Conservation (phyloP, 2,329 filamentous ascomycete species). For the Dothideomycetidae sp. region DNA sequence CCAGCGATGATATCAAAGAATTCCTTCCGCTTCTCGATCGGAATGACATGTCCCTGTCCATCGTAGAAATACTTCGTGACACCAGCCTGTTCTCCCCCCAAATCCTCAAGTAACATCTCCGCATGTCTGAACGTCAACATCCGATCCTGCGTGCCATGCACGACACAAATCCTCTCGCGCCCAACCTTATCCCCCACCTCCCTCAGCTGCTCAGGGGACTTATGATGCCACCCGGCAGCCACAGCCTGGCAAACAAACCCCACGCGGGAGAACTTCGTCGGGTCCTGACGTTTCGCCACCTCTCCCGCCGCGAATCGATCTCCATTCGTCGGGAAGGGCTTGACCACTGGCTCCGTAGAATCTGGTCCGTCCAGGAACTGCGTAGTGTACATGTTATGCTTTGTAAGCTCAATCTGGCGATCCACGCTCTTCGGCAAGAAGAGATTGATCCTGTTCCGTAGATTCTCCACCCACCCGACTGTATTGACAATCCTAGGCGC, state of each 20-base stretch:
- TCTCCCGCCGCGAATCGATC: slow-evolving; percentile 74
- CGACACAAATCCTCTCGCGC: slow-evolving; percentile 56
- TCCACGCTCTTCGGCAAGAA: slow-evolving; percentile 58
- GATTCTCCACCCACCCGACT: slow-evolving; percentile 44
- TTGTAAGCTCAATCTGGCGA: slow-evolving; percentile 48
- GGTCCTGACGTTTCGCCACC: slow-evolving; percentile 52
- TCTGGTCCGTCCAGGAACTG: slow-evolving; percentile 52
- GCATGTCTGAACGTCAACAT: slow-evolving; percentile 66
- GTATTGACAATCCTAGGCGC: slow-evolving; percentile 35
- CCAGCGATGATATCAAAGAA: slow-evolving; percentile 51
- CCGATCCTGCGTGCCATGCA: slow-evolving; percentile 62
- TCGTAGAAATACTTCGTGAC: slow-evolving; percentile 49
- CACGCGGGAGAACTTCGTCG: slow-evolving; percentile 44
- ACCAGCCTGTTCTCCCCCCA: slow-evolving; percentile 44
- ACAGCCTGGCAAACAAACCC: slow-evolving; percentile 66
- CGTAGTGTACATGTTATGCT: slow-evolving; percentile 50
- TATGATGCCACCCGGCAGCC: slow-evolving; percentile 68
- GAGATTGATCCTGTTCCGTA: slow-evolving; percentile 42
- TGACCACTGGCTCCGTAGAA: slow-evolving; percentile 27
- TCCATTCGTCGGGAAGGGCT: slow-evolving; percentile 57
- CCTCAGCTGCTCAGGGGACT: slow-evolving; percentile 51
- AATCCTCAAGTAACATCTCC: slow-evolving; percentile 48
- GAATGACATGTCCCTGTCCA: slow-evolving; percentile 59
- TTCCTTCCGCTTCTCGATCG: slow-evolving; percentile 56
- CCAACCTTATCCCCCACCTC: slow-evolving; percentile 55